phyloP scores from a whole-genome alignment of 1,284 basidiomycete genomes.

The Heimioporus punctisporus region DNA sequence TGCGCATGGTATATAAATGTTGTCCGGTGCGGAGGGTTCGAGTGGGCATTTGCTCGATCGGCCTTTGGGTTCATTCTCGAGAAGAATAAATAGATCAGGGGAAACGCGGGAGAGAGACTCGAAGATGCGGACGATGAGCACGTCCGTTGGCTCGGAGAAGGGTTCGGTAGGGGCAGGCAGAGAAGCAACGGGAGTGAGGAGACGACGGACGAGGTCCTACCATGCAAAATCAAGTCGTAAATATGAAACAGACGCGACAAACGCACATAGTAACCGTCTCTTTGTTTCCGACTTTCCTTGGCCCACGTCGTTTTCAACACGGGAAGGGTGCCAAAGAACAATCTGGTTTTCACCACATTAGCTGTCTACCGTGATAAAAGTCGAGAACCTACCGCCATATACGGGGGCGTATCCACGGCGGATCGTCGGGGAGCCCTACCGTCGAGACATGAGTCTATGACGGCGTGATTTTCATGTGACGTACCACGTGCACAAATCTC shows the following conservation, averaged over 20 bases:
- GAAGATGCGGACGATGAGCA: conserved; percentile 49
- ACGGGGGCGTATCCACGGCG: conserved; percentile 70
- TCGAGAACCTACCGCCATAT: conserved; percentile 65
- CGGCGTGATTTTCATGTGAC: conserved; percentile 10
- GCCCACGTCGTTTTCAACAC: conserved; percentile 58
- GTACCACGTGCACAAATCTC: conserved; percentile 60
- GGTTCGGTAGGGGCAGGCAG: conserved; percentile 49
- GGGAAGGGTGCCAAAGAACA: conserved; percentile 66
- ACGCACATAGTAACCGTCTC: conserved; percentile 72
- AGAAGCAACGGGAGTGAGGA: conserved; percentile 55
- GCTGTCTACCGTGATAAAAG: no score
- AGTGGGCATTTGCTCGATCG: conserved; percentile 44
- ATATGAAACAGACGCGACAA: neutral
- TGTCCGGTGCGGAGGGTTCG: conserved; percentile 48
- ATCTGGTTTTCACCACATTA: conserved; percentile 39
- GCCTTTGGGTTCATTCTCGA: conserved; percentile 55
- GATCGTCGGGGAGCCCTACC: conserved; percentile 70
- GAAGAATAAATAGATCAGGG: conserved; percentile 46
- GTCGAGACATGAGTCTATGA: conserved; percentile 7
- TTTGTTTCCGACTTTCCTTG: conserved; percentile 56
- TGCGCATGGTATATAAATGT: conserved; percentile 52
- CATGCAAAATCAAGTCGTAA: conserved; percentile 1
- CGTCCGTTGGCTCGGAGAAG: conserved; percentile 47
- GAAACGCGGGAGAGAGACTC: conserved; percentile 64
- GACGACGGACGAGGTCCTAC: conserved; percentile 67